Evolutionary conservation across 2,329 filamentous ascomycete species (phyloP).

Genomic region (Fusarium pilosicola): DNA sequence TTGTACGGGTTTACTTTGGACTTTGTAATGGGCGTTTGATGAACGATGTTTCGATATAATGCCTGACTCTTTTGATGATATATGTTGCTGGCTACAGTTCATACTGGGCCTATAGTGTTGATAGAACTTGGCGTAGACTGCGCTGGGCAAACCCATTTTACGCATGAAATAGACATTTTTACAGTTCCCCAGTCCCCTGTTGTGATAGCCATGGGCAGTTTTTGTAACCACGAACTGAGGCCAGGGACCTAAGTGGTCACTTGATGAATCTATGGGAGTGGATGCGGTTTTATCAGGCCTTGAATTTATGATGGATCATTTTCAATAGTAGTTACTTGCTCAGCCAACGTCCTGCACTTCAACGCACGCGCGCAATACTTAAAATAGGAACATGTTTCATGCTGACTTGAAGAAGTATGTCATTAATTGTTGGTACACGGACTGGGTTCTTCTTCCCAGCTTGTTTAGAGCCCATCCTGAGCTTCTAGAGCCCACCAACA

Average conservation of each 20-base stretch:
- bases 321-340: no score
- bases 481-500: conserved; percentile 13
- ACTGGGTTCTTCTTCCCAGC: not conserved
- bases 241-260: not conserved
- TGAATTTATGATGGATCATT: not conserved
- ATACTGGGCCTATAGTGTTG: conserved; percentile 21
- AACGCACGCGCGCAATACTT: not conserved
- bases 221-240: not conserved
- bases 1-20: conserved; percentile 34
- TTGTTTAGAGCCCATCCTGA: not conserved
- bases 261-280: not conserved
- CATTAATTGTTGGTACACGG: not conserved
- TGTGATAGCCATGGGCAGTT: not conserved
- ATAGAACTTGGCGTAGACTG: conserved; percentile 23
- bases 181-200: not conserved
- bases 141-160: conserved; percentile 32
- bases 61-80: conserved; percentile 37
- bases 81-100: conserved; percentile 25
- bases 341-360: not conserved
- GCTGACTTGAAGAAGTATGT: not conserved
- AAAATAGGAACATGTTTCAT: not conserved
- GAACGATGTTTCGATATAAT: conserved; percentile 42
- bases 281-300: not conserved
- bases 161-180: conserved; percentile 40
- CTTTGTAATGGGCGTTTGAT: conserved; percentile 42